These are phyloP conservation scores for Voacanga thouarsii DNA, from an alignment of 257 asterid species.

Conservation along the genomic window DNA sequence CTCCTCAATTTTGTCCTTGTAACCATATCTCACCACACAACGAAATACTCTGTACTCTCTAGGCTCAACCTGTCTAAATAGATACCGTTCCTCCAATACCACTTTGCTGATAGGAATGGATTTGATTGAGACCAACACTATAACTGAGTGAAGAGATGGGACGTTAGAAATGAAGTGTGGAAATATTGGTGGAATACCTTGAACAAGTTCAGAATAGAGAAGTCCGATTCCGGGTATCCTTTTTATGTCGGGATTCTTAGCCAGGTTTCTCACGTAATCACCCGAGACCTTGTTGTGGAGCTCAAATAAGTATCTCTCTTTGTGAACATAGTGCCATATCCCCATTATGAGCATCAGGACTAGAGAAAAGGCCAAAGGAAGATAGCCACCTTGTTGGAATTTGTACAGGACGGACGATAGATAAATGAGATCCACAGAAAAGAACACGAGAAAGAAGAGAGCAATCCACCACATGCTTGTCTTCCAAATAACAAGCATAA, in stretches of 20 bases:
- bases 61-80: slow-evolving; percentile 58
- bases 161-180: slow-evolving; percentile 55
- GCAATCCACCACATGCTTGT: slow-evolving; percentile 49
- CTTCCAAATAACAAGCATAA: slow-evolving; percentile 70
- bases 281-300: slow-evolving; percentile 56
- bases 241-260: slow-evolving; percentile 24
- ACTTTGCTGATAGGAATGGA: slow-evolving; percentile 65
- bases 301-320: slow-evolving; percentile 50
- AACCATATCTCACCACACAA: slow-evolving; percentile 66
- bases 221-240: slow-evolving; percentile 63
- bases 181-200: slow-evolving; percentile 73
- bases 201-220: slow-evolving; percentile 61
- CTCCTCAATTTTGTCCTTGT: slow-evolving; percentile 54
- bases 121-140: slow-evolving; percentile 66
- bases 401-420: slow-evolving; percentile 55
- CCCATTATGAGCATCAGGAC: slow-evolving; percentile 54
- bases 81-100: slow-evolving; percentile 45
- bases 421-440: slow-evolving; percentile 36
- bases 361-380: slow-evolving; percentile 48
- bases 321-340: slow-evolving; percentile 60
- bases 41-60: slow-evolving; percentile 43
- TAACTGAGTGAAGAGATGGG: slow-evolving; percentile 53
- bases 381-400: slow-evolving; percentile 66
- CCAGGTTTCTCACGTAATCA: slow-evolving; percentile 36
- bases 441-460: slow-evolving; percentile 35